Conservation (phyloP, 257 asterid species). For the Solanum bukasovii region DNA sequence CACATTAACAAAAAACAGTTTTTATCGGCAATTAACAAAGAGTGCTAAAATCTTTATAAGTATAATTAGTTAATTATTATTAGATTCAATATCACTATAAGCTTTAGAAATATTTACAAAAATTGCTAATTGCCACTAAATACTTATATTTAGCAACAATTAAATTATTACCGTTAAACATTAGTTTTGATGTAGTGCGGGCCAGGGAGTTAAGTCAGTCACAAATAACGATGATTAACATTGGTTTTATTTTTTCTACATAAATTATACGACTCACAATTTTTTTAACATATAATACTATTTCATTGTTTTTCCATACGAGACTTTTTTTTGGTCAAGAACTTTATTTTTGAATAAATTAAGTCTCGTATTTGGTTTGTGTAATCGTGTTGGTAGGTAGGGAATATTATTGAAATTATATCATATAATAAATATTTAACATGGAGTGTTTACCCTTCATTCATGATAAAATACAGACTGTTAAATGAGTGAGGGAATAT, state of each 20-base stretch:
- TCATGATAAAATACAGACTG: neutral
- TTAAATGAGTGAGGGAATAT: neutral
- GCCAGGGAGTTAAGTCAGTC: neutral
- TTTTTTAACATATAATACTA: too few relatives aligned
- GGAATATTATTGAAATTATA: neutral
- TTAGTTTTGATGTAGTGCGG: too few relatives aligned
- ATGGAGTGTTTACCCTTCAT: neutral
- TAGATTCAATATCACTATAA: too few relatives aligned
- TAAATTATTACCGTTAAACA: neutral
- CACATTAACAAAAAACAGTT: too few relatives aligned
- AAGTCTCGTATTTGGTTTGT: neutral
- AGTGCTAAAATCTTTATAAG: too few relatives aligned
- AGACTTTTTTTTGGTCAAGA: neutral
- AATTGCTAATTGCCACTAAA: fast-evolving
- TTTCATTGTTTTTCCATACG: neutral
- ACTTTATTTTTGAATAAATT: neutral
- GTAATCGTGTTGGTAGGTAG: neutral
- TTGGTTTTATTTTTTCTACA: too few relatives aligned
- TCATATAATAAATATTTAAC: neutral
- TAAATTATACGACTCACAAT: too few relatives aligned
- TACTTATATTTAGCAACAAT: too few relatives aligned
- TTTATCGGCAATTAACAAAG: too few relatives aligned
- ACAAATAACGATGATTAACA: neutral
- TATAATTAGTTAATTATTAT: too few relatives aligned
- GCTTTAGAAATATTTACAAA: fast-evolving